phyloP scores from a whole-genome alignment of 2,329 filamentous ascomycete genomes.

The Monilinia polystroma region DNA sequence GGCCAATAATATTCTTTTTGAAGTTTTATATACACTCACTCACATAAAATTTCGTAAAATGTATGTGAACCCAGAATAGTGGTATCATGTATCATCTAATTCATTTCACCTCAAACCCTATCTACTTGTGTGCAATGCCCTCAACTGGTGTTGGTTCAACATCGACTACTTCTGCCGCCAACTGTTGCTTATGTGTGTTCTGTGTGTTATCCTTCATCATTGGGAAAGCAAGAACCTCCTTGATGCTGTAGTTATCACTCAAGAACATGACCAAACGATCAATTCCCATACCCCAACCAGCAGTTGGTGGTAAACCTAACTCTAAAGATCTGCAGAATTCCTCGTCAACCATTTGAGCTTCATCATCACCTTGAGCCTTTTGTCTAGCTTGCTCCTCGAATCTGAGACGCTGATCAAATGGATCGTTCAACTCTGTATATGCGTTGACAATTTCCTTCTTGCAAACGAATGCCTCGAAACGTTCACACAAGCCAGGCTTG shows the following conservation, averaged over 20 bases:
- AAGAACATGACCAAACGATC: slow-evolving; percentile 94
- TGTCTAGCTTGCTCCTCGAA: slow-evolving; percentile 95
- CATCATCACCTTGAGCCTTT: slow-evolving; percentile 95
- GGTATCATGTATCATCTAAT: neutral
- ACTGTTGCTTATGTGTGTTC: slow-evolving; percentile 47
- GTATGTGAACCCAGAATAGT: neutral
- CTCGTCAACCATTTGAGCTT: slow-evolving; percentile 94
- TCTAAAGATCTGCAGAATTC: slow-evolving; percentile 90
- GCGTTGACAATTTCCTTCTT: slow-evolving; percentile 97
- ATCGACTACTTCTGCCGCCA: slow-evolving; percentile 62
- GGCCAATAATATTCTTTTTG: too few species aligned
- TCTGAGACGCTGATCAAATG: slow-evolving; percentile 86
- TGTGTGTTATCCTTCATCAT: slow-evolving; percentile 88
- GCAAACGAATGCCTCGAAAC: slow-evolving; percentile 95
- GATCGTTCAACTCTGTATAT: slow-evolving; percentile 95
- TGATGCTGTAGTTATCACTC: slow-evolving; percentile 93
- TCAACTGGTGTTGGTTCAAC: slow-evolving; percentile 60
- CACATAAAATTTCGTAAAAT: neutral
- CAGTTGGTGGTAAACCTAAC: slow-evolving; percentile 88
- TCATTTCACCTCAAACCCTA: neutral
- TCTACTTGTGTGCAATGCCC: slow-evolving; percentile 46
- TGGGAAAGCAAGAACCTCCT: slow-evolving; percentile 94
- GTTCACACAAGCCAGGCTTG: slow-evolving; percentile 83
- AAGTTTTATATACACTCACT: neutral
- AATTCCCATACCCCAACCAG: slow-evolving; percentile 95